Percentiles rank a stretch among this genome's conserved stretches.
Conservation (phyloP, 2,329 filamentous ascomycete genomes). For the Cladosporium sp. region DNA sequence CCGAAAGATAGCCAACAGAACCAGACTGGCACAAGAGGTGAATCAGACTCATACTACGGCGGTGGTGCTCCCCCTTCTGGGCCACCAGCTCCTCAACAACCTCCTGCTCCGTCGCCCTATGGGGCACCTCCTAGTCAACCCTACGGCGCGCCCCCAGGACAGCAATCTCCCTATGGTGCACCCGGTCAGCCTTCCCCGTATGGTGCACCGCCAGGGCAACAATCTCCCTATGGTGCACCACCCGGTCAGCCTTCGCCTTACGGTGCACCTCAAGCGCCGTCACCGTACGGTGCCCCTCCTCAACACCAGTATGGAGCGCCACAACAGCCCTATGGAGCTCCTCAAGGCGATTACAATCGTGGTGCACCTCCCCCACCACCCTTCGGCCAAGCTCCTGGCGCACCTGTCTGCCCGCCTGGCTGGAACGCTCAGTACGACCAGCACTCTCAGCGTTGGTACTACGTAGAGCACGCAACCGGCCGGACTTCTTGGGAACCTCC, state of each 20-base stretch:
- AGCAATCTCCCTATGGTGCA: slow-evolving; percentile 6
- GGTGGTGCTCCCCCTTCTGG: background rate
- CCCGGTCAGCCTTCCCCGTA: slow-evolving; percentile 17
- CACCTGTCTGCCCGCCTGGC: slow-evolving; percentile 54
- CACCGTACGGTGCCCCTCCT: slow-evolving; percentile 1
- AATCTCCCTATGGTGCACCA: background rate
- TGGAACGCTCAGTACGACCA: slow-evolving; percentile 64
- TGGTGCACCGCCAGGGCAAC: slow-evolving; percentile 9
- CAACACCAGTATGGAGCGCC: slow-evolving; percentile 18
- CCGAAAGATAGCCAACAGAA: slow-evolving; percentile 26
- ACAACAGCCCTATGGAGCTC: slow-evolving; percentile 19
- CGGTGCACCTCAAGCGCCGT: slow-evolving; percentile 2
- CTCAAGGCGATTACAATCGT: slow-evolving; percentile 27
- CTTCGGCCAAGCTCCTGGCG: slow-evolving; percentile 24
- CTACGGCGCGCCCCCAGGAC: background rate
- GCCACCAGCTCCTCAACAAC: slow-evolving; percentile 2
- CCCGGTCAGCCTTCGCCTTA: slow-evolving; percentile 12
- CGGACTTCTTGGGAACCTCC: slow-evolving; percentile 63
- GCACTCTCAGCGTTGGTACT: slow-evolving; percentile 60
- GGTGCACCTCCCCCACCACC: slow-evolving; percentile 25
- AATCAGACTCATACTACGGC: slow-evolving; percentile 12
- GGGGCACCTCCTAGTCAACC: background rate
- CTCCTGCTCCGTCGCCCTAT: background rate
- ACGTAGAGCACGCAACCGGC: slow-evolving; percentile 58
- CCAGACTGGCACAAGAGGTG: slow-evolving; percentile 18